A percentile compares a stretch with the other conserved stretches of the same genome.
Conservation (phyloP, 192 early-diverging fungal species). For the Coemansia sp. region DNA sequence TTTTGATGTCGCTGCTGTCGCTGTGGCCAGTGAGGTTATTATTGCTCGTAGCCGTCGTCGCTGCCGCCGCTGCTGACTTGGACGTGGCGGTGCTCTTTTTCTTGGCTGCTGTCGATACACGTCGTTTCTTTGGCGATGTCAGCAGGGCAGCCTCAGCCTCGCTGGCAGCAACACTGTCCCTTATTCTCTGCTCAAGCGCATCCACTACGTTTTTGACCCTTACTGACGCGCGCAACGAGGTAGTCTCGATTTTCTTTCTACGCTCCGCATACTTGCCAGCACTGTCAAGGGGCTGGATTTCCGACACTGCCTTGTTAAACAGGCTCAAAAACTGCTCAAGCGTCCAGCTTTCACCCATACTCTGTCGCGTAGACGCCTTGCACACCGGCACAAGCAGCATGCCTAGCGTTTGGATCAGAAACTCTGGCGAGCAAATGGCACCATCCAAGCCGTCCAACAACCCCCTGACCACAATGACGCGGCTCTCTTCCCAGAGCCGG, state of each 20-base stretch:
- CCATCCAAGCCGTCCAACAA: slow-evolving; percentile 10
- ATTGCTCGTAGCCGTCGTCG: background rate
- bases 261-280: background rate
- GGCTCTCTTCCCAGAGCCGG: slow-evolving; percentile 27
- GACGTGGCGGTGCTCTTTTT: background rate
- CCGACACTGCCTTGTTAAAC: slow-evolving; percentile 4
- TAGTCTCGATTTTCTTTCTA: background rate
- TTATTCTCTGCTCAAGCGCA: background rate
- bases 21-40: background rate
- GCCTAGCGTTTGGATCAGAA: slow-evolving; percentile 12
- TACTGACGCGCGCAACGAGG: slow-evolving; percentile 13
- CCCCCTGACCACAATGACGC: slow-evolving; percentile 32
- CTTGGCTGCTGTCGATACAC: background rate
- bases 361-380: background rate
- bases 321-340: slow-evolving; percentile 17
- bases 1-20: background rate
- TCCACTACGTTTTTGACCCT: slow-evolving; percentile 4
- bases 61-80: too few relatives aligned
- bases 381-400: slow-evolving; percentile 4
- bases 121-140: background rate
- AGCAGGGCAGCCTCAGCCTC: background rate
- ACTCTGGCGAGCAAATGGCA: slow-evolving; percentile 12
- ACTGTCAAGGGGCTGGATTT: background rate
- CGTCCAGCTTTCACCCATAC: slow-evolving; percentile 9
- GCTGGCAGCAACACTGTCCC: background rate